These are phyloP conservation scores for Coemansia sp. DNA, from an alignment of 192 early-diverging fungal genomes.

Conservation along the genomic window DNA sequence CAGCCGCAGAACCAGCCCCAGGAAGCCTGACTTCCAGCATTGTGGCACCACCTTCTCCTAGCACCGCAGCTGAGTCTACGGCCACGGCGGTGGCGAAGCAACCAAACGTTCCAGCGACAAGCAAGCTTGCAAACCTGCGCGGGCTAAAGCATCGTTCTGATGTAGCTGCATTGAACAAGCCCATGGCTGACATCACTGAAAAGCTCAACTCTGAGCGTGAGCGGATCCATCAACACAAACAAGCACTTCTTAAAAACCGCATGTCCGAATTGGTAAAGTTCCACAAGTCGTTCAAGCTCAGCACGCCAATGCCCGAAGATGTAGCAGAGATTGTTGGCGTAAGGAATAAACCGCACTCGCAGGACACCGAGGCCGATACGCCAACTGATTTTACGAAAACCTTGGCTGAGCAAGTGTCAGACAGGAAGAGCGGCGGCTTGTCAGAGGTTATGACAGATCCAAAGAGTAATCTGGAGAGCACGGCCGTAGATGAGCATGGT, in stretches of 20 bases:
- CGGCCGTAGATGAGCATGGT: not conserved
- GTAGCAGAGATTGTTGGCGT: slow-evolving; percentile 73
- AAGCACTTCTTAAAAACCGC: slow-evolving; percentile 70
- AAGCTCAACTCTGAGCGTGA: slow-evolving; percentile 75
- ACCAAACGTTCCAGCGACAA: slow-evolving; percentile 13
- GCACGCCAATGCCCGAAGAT: slow-evolving; percentile 80
- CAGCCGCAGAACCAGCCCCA: slow-evolving; percentile 7
- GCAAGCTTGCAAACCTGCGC: slow-evolving; percentile 52
- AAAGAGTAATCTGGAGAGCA: not conserved
- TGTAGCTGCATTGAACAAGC: slow-evolving; percentile 56
- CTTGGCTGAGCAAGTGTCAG: slow-evolving; percentile 5
- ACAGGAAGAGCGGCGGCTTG: not conserved
- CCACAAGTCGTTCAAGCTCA: slow-evolving; percentile 77
- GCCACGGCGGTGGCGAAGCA: slow-evolving; percentile 38
- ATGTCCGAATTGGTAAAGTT: slow-evolving; percentile 82
- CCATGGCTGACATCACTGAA: slow-evolving; percentile 58
- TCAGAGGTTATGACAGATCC: not conserved
- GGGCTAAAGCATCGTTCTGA: slow-evolving; percentile 56
- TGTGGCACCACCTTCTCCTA: slow-evolving; percentile 8
- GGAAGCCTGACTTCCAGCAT: not conserved
- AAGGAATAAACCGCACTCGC: slow-evolving; percentile 40
- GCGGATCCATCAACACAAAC: slow-evolving; percentile 72
- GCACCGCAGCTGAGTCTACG: slow-evolving; percentile 31
- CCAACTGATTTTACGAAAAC: slow-evolving; percentile 11
- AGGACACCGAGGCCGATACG: slow-evolving; percentile 15